Evolutionary conservation across 2,329 filamentous ascomycete genomes (phyloP).

Genomic region (Didymella lethalis): DNA sequence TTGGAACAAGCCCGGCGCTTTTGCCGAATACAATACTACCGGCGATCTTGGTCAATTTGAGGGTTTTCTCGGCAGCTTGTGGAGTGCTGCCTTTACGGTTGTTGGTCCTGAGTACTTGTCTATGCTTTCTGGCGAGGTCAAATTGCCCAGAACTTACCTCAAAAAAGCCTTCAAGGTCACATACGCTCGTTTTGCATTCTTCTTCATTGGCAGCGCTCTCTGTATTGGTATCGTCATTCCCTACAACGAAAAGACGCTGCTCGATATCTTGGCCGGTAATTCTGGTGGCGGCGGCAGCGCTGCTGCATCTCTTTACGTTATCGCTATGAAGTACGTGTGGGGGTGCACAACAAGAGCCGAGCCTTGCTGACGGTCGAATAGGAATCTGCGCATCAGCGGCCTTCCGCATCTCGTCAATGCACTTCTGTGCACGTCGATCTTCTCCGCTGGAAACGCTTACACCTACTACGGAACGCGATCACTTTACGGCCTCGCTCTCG

Average conservation of each 20-base stretch:
- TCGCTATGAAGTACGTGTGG: not conserved
- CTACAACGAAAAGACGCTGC: not conserved
- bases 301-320: not conserved
- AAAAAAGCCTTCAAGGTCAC: slow-evolving; percentile 51
- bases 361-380: not conserved
- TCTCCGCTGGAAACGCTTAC: slow-evolving; percentile 64
- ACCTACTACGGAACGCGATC: slow-evolving; percentile 59
- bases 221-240: not conserved
- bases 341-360: not conserved
- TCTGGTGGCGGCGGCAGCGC: not conserved
- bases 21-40: not conserved
- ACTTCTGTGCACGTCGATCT: slow-evolving; percentile 59
- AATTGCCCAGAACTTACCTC: slow-evolving; percentile 49
- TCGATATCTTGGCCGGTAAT: not conserved
- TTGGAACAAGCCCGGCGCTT: not conserved
- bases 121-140: slow-evolving; percentile 56
- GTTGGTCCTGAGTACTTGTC: slow-evolving; percentile 56
- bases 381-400: slow-evolving; percentile 23
- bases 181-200: not conserved
- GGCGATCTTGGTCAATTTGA: not conserved
- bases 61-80: not conserved
- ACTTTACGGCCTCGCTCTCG: not conserved
- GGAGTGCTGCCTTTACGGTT: slow-evolving; percentile 32
- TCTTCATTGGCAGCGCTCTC: not conserved
- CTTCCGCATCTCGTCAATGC: slow-evolving; percentile 66